A percentile compares a stretch with the other conserved stretches of the same genome.
Evolutionary conservation across 768 basidiomycete species (phyloP).

Genomic region (Hemileccinum rubropunctum): DNA sequence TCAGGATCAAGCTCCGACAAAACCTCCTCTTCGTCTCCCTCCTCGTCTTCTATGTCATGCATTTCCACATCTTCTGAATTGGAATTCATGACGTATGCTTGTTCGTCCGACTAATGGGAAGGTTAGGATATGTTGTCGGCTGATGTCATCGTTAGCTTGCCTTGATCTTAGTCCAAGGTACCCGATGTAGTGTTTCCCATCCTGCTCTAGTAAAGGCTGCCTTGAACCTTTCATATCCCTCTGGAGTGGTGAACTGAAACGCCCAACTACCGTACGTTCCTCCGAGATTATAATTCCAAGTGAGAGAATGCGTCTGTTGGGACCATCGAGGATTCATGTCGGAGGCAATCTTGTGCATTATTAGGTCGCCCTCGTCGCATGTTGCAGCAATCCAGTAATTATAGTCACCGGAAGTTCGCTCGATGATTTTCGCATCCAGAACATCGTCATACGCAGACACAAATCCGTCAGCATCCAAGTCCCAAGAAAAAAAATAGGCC

Average conservation of each 20-base stretch:
- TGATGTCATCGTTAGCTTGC: conserved; percentile 34
- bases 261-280: conserved; percentile 75
- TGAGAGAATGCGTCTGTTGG: conserved; percentile 63
- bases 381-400: conserved; percentile 60
- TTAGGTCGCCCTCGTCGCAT: conserved; percentile 44
- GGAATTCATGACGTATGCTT: conserved; percentile 75
- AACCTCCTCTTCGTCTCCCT: conserved; percentile 79
- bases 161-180: conserved; percentile 79
- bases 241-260: conserved; percentile 59
- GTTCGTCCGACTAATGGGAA: conserved; percentile 70
- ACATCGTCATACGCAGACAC: conserved; percentile 44
- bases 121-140: neutral
- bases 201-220: conserved; percentile 61
- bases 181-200: conserved; percentile 79
- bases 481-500: conserved; percentile 65
- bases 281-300: conserved; percentile 80
- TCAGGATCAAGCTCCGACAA: conserved; percentile 61
- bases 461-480: conserved; percentile 48
- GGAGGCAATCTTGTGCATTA: conserved; percentile 61
- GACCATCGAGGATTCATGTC: conserved; percentile 76
- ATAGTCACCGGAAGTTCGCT: conserved; percentile 44
- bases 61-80: conserved; percentile 85
- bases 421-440: conserved; percentile 52
- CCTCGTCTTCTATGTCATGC: conserved; percentile 71
- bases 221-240: conserved; percentile 59